A percentile compares a stretch with the other conserved stretches of the same genome.
phyloP scores from a whole-genome alignment of 1,284 basidiomycete species.

The Ganoderma sp. region DNA sequence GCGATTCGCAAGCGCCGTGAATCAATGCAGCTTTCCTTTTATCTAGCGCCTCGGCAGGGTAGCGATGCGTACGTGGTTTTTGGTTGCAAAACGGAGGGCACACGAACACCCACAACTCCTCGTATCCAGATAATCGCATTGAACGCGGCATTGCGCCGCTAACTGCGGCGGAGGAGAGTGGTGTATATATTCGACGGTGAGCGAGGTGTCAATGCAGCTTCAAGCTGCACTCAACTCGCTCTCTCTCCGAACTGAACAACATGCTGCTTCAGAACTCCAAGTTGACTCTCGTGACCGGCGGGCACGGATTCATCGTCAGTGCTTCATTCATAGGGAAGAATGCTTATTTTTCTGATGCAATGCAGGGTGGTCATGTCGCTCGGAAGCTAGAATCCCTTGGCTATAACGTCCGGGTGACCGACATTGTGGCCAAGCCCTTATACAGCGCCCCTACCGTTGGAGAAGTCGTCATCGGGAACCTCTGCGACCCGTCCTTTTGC shows the following conservation, averaged over 20 bases:
- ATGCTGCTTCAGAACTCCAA: conserved; percentile 23
- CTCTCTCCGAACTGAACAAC: neutral
- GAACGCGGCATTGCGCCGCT: neutral
- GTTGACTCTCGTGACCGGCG: conserved; percentile 57
- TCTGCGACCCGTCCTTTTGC: conserved; percentile 52
- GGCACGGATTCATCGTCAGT: conserved; percentile 62
- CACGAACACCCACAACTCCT: neutral
- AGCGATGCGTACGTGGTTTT: neutral
- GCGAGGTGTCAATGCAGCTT: neutral
- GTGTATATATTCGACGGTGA: conserved; percentile 1
- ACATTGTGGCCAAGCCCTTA: conserved; percentile 42
- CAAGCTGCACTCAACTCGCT: neutral
- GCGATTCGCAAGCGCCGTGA: neutral
- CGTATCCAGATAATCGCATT: neutral
- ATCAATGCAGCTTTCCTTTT: neutral
- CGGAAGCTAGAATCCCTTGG: conserved; percentile 44
- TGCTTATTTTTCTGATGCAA: neutral
- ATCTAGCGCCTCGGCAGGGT: neutral
- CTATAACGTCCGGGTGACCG: conserved; percentile 51
- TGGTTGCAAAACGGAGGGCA: neutral
- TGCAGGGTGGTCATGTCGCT: conserved; percentile 59
- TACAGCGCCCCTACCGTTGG: conserved; percentile 40
- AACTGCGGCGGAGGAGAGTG: neutral
- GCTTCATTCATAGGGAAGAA: neutral
- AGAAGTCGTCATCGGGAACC: conserved; percentile 51